Evolutionary conservation across 306 rosid genomes (phyloP), one percentile per base, ranked within the genome.

Genomic region (Vachellia collinsii): DNA sequence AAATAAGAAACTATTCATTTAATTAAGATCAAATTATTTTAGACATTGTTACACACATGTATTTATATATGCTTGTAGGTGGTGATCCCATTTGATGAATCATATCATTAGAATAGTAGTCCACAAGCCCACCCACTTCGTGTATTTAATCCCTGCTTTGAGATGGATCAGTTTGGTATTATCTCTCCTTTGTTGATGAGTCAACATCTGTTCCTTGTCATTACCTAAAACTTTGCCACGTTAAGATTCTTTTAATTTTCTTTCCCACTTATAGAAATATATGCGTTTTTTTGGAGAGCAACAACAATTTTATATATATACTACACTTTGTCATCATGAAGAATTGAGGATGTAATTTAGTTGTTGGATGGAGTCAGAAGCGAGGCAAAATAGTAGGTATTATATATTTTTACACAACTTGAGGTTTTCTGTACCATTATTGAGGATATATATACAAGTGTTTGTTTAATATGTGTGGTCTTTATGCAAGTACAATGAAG

Each of bases 121-220:
- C 78, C 48, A 83, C 36, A 72, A 88, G 79, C 75, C 63, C 77
- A 86, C 87, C 93, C 87, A 89, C 91, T 87, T 75, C 86, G 82
- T 83, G 83, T 74, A 83, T 82, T 68, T 75, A 76, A 88, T 86
- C 79, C 41, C 22, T 51, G 59, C 71, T 64, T 68, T 77, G 78
- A 84, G 80, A 89, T 85, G 89, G 92, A 89, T 87, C 85, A 88
- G 91, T 87, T 90, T 90, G 97, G 94, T 85, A 79, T 88, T 90
- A 92, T 87, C 86, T 87, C 85, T 81, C 80, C 81, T 91, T 89
- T 81, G 97, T 94, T 94, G 91, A 88, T 85, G 77, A 90, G 94
- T 94, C 94, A 86, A 90, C 97, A 90, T 92, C 97, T 85, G 80
- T 85, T 87, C 91, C 86, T 85, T 92, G 92, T 88, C 97, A 86